A percentile compares a stretch with the other conserved stretches of the same genome.
Conservation (phyloP, 2,329 filamentous ascomycete genomes). For the Clonostachys rhizophaga region DNA sequence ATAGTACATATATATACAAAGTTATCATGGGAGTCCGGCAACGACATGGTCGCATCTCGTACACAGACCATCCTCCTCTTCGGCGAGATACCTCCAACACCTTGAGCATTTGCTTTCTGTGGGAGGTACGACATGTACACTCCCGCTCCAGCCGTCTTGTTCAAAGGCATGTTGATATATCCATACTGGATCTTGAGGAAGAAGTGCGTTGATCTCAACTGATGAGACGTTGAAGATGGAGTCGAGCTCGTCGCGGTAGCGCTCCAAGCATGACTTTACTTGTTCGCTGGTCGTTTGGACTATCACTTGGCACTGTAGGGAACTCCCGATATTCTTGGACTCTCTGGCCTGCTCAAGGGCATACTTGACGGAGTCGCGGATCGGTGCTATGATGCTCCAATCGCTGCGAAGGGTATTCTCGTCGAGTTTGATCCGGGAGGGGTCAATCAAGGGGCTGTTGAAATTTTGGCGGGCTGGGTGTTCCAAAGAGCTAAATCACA, state of each 20-base stretch:
- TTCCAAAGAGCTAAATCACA: conserved; percentile 13
- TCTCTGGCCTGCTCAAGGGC: conserved; percentile 69
- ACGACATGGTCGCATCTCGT: conserved; percentile 67
- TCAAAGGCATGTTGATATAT: conserved; percentile 35
- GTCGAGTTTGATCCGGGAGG: conserved; percentile 27
- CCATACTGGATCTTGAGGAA: conserved; percentile 28
- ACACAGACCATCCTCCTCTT: conserved; percentile 64
- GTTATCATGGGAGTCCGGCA: neutral
- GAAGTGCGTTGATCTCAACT: conserved; percentile 40
- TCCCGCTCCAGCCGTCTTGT: conserved; percentile 25
- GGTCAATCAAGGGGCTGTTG: conserved; percentile 33
- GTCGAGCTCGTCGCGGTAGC: conserved; percentile 47
- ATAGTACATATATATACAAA: too few relatives aligned
- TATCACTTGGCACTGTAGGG: conserved; percentile 57
- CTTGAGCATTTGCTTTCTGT: conserved; percentile 68
- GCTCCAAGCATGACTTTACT: conserved; percentile 24
- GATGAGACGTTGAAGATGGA: conserved; percentile 66
- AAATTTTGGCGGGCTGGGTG: conserved; percentile 44
- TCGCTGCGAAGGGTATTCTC: conserved; percentile 32
- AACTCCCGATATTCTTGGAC: conserved; percentile 72
- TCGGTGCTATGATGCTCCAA: conserved; percentile 42
- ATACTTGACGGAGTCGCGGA: conserved; percentile 66
- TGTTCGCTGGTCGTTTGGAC: neutral
- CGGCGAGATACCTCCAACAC: conserved; percentile 85
- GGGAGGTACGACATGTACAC: conserved; percentile 42